Conservation (phyloP, 495 filamentous ascomycete genomes). For the Apodospora peruviana region DNA sequence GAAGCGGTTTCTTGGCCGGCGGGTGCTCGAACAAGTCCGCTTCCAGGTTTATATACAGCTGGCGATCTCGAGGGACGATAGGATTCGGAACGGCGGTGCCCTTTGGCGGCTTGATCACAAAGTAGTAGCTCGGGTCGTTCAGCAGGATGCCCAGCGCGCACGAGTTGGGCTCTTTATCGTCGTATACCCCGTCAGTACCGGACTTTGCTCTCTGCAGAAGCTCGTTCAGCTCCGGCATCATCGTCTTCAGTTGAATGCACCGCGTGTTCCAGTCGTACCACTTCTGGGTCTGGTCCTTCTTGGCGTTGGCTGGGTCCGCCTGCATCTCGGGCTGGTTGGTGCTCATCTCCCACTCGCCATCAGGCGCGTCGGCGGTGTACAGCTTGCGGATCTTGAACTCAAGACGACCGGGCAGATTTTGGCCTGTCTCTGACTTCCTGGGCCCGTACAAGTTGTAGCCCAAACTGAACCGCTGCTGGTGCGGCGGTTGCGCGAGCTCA, state of each 20-base stretch:
- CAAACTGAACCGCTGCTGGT: conserved; percentile 27
- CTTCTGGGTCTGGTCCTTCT: neutral
- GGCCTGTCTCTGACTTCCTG: neutral
- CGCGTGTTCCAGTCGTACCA: neutral
- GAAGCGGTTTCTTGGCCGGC: neutral
- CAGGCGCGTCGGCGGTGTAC: neutral
- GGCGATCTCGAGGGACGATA: neutral
- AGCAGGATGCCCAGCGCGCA: conserved; percentile 26
- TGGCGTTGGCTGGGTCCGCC: neutral
- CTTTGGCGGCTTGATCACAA: neutral
- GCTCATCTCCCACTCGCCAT: neutral
- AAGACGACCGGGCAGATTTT: neutral
- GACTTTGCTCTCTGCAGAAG: neutral
- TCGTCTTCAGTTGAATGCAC: neutral
- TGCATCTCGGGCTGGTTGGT: neutral
- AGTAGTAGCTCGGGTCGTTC: conserved; percentile 11
- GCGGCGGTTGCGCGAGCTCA: conserved; percentile 23
- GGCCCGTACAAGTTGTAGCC: neutral
- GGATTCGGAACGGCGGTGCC: neutral
- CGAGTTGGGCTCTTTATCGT: conserved; percentile 13
- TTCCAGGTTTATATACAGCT: neutral
- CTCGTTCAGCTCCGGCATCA: neutral
- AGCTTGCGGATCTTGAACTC: neutral
- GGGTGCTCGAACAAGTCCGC: too few relatives aligned
- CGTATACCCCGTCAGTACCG: neutral